A percentile compares a stretch with the other conserved stretches of the same genome.
These are phyloP conservation scores for Pseudotsuga menziesii DNA, from an alignment of 75 land plant species.

Conservation along the genomic window DNA sequence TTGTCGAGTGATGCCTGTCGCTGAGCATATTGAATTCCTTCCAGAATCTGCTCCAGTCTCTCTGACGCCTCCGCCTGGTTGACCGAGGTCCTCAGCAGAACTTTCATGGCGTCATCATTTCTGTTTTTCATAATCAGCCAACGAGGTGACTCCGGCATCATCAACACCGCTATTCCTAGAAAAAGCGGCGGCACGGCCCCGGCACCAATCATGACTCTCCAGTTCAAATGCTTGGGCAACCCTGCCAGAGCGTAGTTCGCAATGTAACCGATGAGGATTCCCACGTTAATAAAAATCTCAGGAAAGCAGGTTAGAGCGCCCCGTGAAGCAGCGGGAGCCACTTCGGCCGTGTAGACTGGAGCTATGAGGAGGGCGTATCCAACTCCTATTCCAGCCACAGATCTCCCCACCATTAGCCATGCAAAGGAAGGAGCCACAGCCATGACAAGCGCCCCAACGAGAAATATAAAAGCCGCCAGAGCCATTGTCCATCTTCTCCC, in stretches of 20 bases:
- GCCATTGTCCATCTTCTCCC: conserved; percentile 84
- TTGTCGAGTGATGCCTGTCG: conserved; percentile 7
- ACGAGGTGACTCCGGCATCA: conserved; percentile 93
- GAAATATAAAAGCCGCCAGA: conserved; percentile 61
- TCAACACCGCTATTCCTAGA: conserved; percentile 45
- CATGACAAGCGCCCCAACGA: conserved; percentile 75
- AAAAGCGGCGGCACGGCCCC: conserved; percentile 62
- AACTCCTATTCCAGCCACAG: conserved; percentile 76
- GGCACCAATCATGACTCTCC: conserved; percentile 83
- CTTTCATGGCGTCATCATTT: conserved; percentile 40
- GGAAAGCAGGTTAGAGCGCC: conserved; percentile 76
- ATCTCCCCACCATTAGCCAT: conserved; percentile 60
- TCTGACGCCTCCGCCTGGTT: conserved; percentile 25
- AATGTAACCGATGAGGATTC: conserved; percentile 76
- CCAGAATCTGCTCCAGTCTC: conserved; percentile 25
- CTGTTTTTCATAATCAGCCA: conserved; percentile 81
- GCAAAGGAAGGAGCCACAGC: conserved; percentile 52
- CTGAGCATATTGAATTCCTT: conserved; percentile 38
- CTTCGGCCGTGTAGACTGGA: conserved; percentile 83
- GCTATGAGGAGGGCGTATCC: conserved; percentile 89
- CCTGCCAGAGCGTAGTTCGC: conserved; percentile 53
- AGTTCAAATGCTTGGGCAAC: conserved; percentile 34
- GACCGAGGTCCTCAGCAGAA: conserved; percentile 36
- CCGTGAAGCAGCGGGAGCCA: conserved; percentile 56
- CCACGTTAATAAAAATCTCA: conserved; percentile 76